Evolutionary conservation across 2,329 filamentous ascomycete species (phyloP).

Genomic region (Thermothelomyces thermophilus): DNA sequence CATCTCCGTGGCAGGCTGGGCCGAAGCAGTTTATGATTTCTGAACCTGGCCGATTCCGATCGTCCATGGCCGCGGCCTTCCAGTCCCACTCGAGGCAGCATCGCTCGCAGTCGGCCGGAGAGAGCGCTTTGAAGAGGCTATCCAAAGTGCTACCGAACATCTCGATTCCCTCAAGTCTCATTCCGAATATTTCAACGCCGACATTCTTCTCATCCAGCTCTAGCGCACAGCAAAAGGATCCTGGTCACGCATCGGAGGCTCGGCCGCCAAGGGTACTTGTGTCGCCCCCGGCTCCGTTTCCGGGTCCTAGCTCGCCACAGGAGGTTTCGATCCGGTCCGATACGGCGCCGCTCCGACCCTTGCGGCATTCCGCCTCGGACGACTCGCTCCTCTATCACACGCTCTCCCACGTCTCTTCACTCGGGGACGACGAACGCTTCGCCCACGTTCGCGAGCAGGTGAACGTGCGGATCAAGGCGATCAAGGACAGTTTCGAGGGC

Average conservation of each 20-base stretch:
- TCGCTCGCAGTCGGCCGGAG: constrained; percentile 49
- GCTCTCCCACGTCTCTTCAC: constrained; percentile 70
- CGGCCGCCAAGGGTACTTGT: constrained; percentile 10
- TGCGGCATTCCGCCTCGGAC: constrained; percentile 64
- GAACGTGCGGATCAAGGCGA: constrained; percentile 83
- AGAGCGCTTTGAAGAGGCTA: constrained; percentile 51
- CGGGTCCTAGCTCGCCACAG: neutral
- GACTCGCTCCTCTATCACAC: constrained; percentile 71
- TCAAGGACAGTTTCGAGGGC: constrained; percentile 77
- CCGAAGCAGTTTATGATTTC: constrained; percentile 34
- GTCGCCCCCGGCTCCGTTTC: neutral
- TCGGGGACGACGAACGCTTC: constrained; percentile 78
- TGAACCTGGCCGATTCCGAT: constrained; percentile 26
- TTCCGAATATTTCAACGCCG: constrained; percentile 32
- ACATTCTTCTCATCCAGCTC: constrained; percentile 36
- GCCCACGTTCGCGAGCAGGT: constrained; percentile 75
- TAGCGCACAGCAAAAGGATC: constrained; percentile 27
- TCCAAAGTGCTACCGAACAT: constrained; percentile 52
- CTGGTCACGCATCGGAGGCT: constrained; percentile 10
- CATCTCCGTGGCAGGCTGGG: constrained; percentile 37
- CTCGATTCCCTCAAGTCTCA: constrained; percentile 37
- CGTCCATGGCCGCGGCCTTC: constrained; percentile 41
- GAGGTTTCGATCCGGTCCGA: constrained; percentile 16
- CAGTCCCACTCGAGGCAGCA: constrained; percentile 37
- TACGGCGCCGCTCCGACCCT: constrained; percentile 25